Evolutionary conservation across 1,139 yeast genomes (phyloP), one percentile per base, ranked within the genome.

Genomic region (Candida sp.): DNA sequence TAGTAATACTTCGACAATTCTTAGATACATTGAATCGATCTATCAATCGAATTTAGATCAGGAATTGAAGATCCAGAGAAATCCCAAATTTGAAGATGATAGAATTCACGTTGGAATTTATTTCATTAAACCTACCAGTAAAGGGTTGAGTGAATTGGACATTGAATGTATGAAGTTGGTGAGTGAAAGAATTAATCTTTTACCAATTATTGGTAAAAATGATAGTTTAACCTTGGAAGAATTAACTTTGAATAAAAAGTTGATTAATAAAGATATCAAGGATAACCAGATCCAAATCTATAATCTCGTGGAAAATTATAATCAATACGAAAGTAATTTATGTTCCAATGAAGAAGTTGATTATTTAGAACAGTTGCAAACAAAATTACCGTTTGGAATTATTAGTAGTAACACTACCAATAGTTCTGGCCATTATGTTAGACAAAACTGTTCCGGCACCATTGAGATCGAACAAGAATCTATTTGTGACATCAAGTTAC

Each of bases 81-180:
- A 76, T 49, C 73, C 82, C 9, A 67, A 70, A 43, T 68, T 70
- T 45, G 70, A 67, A 45, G 90, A 84, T 58, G 73, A 75, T 21
- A 64, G 89, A 48, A 78, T 84, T 36, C 90, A 84, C 59, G 84
- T 74, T 21, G 78, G 83, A 43, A 55, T 84, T 35, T 81, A 82
- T 55, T 81, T 84, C 52, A 65, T 84, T 36, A 72, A 76, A 44
- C 79, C 87, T 19, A 80, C 79, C 1, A 75, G 79, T 23, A 78
- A 73, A 52, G 82, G 82, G 61, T 56, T 73, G 39, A 60, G 54
- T 45, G 61, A 61, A 15, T 53, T 67, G 41, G 82, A 78, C 51
- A 66, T 81, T 33, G 67, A 66, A 37, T 63, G 76, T 36, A 77
- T 84, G 81, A 70, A 70, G 47, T 61, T 56, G 37, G 62, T 84